A percentile compares a stretch with the other conserved stretches of the same genome.
phyloP scores from a whole-genome alignment of 352 stramenopile genomes.

The Nothophytophthora sp. region DNA sequence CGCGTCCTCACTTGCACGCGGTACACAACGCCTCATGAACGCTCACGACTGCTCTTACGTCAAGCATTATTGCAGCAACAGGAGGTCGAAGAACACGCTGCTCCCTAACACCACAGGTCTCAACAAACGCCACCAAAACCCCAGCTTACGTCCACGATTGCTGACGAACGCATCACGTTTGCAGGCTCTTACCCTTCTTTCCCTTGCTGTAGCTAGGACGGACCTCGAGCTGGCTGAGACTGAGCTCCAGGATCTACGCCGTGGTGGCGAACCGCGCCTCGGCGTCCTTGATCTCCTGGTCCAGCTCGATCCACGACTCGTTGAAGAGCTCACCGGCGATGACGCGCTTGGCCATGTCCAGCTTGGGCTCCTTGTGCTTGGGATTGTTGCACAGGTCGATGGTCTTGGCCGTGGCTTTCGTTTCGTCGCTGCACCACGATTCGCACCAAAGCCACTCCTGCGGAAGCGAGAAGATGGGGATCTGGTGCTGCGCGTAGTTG shows the following conservation, averaged over 20 bases:
- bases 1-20: slow-evolving; percentile 51
- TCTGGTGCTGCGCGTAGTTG: slow-evolving; percentile 96
- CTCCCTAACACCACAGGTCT: not conserved
- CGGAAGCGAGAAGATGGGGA: slow-evolving; percentile 97
- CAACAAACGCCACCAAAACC: slow-evolving; percentile 8
- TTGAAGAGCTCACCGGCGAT: slow-evolving; percentile 97
- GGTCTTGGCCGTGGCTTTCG: slow-evolving; percentile 97
- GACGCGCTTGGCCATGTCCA: slow-evolving; percentile 99
- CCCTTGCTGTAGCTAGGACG: slow-evolving; percentile 1
- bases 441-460: slow-evolving; percentile 99
- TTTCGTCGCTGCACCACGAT: slow-evolving; percentile 99
- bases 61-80: slow-evolving; percentile 24
- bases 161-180: no score
- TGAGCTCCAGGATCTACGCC: no score
- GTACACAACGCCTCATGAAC: slow-evolving; percentile 31
- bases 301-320: slow-evolving; percentile 98
- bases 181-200: no score
- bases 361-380: slow-evolving; percentile 99
- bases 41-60: slow-evolving; percentile 21
- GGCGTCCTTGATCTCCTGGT: slow-evolving; percentile 94
- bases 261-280: slow-evolving; percentile 28
- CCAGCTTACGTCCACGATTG: slow-evolving; percentile 11
- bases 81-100: slow-evolving; percentile 19
- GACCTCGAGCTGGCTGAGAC: no score
- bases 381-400: slow-evolving; percentile 99